Percentiles rank a stretch among this genome's conserved stretches.
These are phyloP conservation scores for Monosporascus sp. DNA, from an alignment of 2,329 filamentous ascomycete species.

Conservation along the genomic window DNA sequence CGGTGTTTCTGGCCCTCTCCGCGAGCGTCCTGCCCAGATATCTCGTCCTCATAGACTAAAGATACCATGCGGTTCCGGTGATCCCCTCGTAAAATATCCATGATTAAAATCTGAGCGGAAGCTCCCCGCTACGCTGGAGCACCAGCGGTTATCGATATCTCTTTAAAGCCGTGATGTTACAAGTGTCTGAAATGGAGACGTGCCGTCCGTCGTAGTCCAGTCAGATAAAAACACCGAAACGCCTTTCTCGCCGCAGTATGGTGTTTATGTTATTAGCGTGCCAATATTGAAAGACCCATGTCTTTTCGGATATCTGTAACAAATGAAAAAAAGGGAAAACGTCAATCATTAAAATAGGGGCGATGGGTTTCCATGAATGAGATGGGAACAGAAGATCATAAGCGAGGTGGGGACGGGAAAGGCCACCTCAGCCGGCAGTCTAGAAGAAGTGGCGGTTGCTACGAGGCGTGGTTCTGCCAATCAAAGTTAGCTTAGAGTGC, in stretches of 20 bases:
- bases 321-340: slow-evolving; percentile 9
- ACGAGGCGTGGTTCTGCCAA: slow-evolving; percentile 36
- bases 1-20: background rate
- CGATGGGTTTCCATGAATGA: background rate
- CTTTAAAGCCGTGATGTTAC: background rate
- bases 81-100: background rate
- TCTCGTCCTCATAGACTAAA: slow-evolving; percentile 2
- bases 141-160: too few relatives aligned
- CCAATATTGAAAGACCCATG: background rate
- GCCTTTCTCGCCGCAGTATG: slow-evolving; percentile 14
- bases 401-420: slow-evolving; percentile 1
- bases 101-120: too few relatives aligned
- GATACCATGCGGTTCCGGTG: slow-evolving; percentile 4
- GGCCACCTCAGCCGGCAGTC: background rate
- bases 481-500: slow-evolving; percentile 6
- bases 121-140: too few relatives aligned
- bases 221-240: slow-evolving; percentile 8
- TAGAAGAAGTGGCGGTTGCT: slow-evolving; percentile 37
- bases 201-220: background rate
- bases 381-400: slow-evolving; percentile 2
- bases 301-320: background rate
- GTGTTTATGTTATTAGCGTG: slow-evolving; percentile 11
- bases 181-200: background rate
- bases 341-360: slow-evolving; percentile 21
- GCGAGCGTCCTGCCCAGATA: background rate